A percentile compares a stretch with the other conserved stretches of the same genome.
phyloP scores from a whole-genome alignment of 2,329 filamentous ascomycete species.

The Periconia macrospinosa region DNA sequence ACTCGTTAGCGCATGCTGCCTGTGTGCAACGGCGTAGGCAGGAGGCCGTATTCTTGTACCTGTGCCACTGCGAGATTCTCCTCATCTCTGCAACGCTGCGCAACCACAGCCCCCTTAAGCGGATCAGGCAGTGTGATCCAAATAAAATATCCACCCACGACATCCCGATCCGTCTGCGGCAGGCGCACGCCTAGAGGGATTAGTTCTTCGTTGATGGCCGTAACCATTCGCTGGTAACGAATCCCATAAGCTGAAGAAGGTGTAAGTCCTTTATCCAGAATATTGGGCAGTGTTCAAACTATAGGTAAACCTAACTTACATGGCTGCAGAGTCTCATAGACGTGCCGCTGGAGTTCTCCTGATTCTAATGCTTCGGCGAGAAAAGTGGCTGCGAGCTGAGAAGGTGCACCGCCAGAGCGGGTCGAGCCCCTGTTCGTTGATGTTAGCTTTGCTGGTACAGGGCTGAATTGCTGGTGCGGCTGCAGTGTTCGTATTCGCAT shows the following conservation, averaged over 20 bases:
- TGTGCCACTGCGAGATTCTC: conserved; percentile 69
- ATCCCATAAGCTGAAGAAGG: conserved; percentile 56
- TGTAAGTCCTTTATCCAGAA: too few relatives aligned
- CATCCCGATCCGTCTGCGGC: conserved; percentile 46
- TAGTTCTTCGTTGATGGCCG: conserved; percentile 62
- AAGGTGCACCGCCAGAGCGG: conserved; percentile 62
- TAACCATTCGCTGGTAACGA: conserved; percentile 59
- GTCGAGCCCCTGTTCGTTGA: conserved; percentile 54
- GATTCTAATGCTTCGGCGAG: conserved; percentile 58
- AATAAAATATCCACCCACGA: conserved; percentile 83
- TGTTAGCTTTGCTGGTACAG: conserved; percentile 21
- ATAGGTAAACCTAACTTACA: too few relatives aligned
- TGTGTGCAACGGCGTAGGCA: too few relatives aligned
- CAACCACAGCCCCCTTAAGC: conserved; percentile 59
- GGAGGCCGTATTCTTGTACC: conserved; percentile 10
- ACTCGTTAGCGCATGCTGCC: conserved; percentile 15
- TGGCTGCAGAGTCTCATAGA: conserved; percentile 58
- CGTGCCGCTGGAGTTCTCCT: conserved; percentile 56
- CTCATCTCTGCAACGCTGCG: conserved; percentile 59
- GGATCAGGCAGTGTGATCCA: conserved; percentile 69
- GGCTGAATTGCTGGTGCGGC: conserved; percentile 6
- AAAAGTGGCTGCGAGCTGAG: conserved; percentile 61
- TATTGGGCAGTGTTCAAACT: too few relatives aligned
- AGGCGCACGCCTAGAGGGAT: conserved; percentile 63
- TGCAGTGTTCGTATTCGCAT: conserved; percentile 1